phyloP scores from a whole-genome alignment of 2,329 filamentous ascomycete genomes.

The Colletotrichum musicola region DNA sequence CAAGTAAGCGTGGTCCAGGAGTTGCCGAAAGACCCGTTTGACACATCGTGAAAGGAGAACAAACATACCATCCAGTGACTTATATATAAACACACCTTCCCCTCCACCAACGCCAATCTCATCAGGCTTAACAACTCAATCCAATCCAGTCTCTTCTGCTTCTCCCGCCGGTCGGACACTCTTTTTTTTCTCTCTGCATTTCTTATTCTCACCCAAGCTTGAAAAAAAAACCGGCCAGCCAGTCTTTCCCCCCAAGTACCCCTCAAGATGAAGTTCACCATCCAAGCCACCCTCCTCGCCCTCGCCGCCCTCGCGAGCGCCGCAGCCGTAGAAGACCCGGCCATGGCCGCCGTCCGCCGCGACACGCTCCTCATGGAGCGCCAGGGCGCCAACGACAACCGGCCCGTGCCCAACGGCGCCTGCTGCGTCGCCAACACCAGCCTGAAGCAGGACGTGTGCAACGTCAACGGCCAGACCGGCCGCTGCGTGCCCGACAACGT shows the following conservation, averaged over 20 bases:
- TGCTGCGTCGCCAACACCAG: constrained; percentile 52
- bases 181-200: too few relatives aligned
- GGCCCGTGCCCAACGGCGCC: constrained; percentile 49
- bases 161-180: constrained; percentile 37
- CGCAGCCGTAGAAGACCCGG: constrained; percentile 39
- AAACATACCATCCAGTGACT: neutral
- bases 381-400: constrained; percentile 51
- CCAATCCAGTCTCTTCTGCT: constrained; percentile 32
- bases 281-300: constrained; percentile 43
- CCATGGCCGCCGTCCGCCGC: constrained; percentile 42
- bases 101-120: neutral
- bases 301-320: constrained; percentile 43
- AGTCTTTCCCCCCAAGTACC: neutral
- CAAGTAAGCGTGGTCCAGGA: constrained; percentile 9
- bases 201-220: too few relatives aligned
- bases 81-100: constrained; percentile 14
- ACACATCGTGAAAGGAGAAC: constrained; percentile 16
- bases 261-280: constrained; percentile 47
- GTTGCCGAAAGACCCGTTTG: constrained; percentile 3
- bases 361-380: constrained; percentile 42
- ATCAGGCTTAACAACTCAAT: neutral
- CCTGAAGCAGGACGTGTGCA: constrained; percentile 54
- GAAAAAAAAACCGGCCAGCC: neutral
- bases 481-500: constrained; percentile 50
- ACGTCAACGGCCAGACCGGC: constrained; percentile 48